A percentile compares a stretch with the other conserved stretches of the same genome.
Evolutionary conservation across 2,329 filamentous ascomycete species (phyloP).

Genomic region (Colletotrichum karsti): DNA sequence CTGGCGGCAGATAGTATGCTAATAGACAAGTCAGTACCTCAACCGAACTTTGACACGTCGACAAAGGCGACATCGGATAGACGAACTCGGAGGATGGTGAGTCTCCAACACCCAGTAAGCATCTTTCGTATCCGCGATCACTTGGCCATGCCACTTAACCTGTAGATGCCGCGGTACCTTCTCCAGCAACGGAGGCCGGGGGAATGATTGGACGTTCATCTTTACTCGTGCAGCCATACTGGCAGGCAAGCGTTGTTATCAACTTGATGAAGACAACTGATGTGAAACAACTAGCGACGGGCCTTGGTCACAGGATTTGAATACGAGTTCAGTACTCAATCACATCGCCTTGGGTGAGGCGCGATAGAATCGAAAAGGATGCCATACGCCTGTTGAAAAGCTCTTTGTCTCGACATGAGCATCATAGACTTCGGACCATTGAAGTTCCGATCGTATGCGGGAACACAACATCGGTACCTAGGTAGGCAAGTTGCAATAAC

Average conservation of each 20-base stretch:
- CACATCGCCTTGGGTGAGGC: no score
- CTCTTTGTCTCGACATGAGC: neutral
- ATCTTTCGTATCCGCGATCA: constrained; percentile 66
- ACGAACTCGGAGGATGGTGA: constrained; percentile 67
- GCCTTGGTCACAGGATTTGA: no score
- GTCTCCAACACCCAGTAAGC: constrained; percentile 71
- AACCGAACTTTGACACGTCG: neutral
- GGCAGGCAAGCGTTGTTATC: no score
- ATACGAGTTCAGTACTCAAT: no score
- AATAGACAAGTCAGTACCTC: neutral
- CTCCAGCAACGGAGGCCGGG: constrained; percentile 66
- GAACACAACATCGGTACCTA: no score
- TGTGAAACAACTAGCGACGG: no score
- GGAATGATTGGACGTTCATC: constrained; percentile 66
- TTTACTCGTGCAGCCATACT: constrained; percentile 35
- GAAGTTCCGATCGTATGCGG: neutral
- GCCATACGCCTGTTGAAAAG: no score
- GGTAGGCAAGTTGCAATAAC: no score
- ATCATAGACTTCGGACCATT: constrained; percentile 10
- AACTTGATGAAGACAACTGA: neutral
- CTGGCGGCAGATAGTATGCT: constrained; percentile 69
- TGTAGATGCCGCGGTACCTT: constrained; percentile 61
- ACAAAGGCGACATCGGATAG: neutral
- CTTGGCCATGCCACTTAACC: constrained; percentile 62
- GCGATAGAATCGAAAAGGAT: no score